phyloP scores from a whole-genome alignment of 2,329 filamentous ascomycete genomes.

The Paraphoma chrysanthemicola region DNA sequence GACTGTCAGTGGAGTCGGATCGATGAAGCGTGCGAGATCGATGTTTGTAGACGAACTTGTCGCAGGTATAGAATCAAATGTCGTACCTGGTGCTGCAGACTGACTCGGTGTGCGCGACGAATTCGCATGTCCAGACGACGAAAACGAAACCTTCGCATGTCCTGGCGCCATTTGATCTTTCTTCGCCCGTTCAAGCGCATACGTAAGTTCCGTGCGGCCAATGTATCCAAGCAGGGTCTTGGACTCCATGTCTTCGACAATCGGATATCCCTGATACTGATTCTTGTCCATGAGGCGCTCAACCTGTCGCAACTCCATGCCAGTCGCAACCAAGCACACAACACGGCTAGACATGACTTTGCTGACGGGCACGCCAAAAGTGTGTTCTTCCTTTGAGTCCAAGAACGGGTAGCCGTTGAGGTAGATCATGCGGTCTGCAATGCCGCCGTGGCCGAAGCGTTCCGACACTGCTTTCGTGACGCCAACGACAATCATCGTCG shows the following conservation, averaged over 20 bases:
- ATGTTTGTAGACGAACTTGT: slow-evolving; percentile 65
- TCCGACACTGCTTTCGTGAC: slow-evolving; percentile 94
- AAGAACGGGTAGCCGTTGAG: slow-evolving; percentile 97
- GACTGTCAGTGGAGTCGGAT: slow-evolving; percentile 86
- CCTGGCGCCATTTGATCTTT: slow-evolving; percentile 66
- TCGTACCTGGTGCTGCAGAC: slow-evolving; percentile 39
- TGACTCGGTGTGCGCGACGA: slow-evolving; percentile 34
- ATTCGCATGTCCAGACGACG: slow-evolving; percentile 19
- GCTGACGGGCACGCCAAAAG: slow-evolving; percentile 92
- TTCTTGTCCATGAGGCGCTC: slow-evolving; percentile 79
- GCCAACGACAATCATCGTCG: slow-evolving; percentile 98
- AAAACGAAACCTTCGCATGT: slow-evolving; percentile 77
- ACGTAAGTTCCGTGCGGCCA: slow-evolving; percentile 87
- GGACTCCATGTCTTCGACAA: slow-evolving; percentile 75
- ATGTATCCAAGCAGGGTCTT: slow-evolving; percentile 89
- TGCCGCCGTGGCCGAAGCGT: slow-evolving; percentile 92
- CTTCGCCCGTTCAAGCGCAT: slow-evolving; percentile 83
- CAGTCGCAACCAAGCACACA: slow-evolving; percentile 74
- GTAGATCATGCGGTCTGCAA: slow-evolving; percentile 98
- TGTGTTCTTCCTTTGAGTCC: slow-evolving; percentile 96
- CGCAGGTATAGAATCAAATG: slow-evolving; percentile 66
- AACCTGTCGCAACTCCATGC: slow-evolving; percentile 76
- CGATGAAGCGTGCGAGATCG: slow-evolving; percentile 87
- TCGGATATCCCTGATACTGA: slow-evolving; percentile 90
- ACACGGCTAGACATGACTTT: slow-evolving; percentile 84